phyloP scores from a whole-genome alignment of 192 early-diverging fungal genomes.

The Mortierella hygrophila region DNA sequence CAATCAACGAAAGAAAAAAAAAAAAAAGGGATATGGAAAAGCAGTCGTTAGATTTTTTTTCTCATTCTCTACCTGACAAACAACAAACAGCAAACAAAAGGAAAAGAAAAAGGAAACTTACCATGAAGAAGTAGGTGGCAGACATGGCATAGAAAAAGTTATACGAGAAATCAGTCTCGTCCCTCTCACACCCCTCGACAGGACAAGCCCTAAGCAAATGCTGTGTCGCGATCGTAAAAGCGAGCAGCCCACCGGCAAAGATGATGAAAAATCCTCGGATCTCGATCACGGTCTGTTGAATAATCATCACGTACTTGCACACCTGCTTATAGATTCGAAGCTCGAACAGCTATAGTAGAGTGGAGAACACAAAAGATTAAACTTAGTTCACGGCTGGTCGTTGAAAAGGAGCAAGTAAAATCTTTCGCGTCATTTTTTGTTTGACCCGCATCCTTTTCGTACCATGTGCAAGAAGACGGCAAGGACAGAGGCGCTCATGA shows the following conservation, averaged over 20 bases:
- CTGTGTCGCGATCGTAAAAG: conserved; percentile 1
- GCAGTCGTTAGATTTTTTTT: background rate
- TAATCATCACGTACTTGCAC: conserved; percentile 10
- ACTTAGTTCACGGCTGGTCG: no score
- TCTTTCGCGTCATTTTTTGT: no score
- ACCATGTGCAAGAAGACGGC: conserved; percentile 9
- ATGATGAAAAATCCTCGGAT: conserved; percentile 15
- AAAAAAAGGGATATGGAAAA: background rate
- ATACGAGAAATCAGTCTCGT: background rate
- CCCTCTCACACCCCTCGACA: background rate
- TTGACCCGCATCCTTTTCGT: background rate
- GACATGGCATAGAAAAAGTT: conserved; percentile 11
- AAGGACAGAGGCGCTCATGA: background rate
- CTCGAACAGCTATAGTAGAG: conserved; percentile 10
- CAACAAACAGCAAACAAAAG: background rate
- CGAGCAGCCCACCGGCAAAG: background rate
- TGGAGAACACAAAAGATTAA: no score
- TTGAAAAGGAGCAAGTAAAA: no score
- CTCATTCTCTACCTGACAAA: background rate
- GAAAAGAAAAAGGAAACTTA: background rate
- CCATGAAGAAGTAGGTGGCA: conserved; percentile 18
- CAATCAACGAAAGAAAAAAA: background rate
- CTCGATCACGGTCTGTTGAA: background rate
- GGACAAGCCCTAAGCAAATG: conserved; percentile 1
- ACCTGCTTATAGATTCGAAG: conserved; percentile 6